Evolutionary conservation across 2,329 filamentous ascomycete genomes (phyloP), one percentile per base, ranked within the genome.

Genomic region (Claviceps maximensis): DNA sequence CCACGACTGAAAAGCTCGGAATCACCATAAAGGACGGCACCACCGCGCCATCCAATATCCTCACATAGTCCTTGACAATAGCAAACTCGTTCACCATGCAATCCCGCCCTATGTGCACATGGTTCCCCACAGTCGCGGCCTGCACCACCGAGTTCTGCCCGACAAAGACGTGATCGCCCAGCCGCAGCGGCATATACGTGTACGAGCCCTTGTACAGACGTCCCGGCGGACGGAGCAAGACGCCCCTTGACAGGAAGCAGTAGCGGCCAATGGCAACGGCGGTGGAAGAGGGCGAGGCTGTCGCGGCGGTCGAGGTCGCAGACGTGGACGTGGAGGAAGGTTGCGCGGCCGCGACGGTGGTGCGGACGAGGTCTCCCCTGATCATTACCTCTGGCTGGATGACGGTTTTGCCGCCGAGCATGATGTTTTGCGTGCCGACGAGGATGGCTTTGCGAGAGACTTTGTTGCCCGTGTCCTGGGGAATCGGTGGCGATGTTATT

Each of bases 371-470:
- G 65, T 98, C 93, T 46, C 91, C 93, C 48, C 93, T 85, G 65
- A 98, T 89, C 69, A 93, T 89, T 61, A 89, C 91, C 65, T 95
- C 90, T 57, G 89, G 86, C 76, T 95, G 89, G 64, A 98, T 95
- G 57, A 97, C 89, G 1, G 90, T 95, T 71, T 89, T 95, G 58
- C 93, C 93, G 60, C 89, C 93, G 2, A 98, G 85, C 70, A 95
- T 95, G 71, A 98, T 97, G 71, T 97, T 95, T 61, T 95, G 89
- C 23, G 91, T 96, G 62, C 93, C 93, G 63, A 95, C 87, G 61
- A 98, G 88, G 65, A 86, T 84, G 57, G 89, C 87, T 60, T 89
- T 89, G 59, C 93, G 88, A 41, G 90, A 91, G 63, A 98, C 93
- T 74, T 97, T 97, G 79, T 98, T 98, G 60, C 93, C 93, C 2